Percentiles rank a stretch among this genome's conserved stretches.
phyloP scores from a whole-genome alignment of 106 monocot genomes.

The Narthecium ossifragum region DNA sequence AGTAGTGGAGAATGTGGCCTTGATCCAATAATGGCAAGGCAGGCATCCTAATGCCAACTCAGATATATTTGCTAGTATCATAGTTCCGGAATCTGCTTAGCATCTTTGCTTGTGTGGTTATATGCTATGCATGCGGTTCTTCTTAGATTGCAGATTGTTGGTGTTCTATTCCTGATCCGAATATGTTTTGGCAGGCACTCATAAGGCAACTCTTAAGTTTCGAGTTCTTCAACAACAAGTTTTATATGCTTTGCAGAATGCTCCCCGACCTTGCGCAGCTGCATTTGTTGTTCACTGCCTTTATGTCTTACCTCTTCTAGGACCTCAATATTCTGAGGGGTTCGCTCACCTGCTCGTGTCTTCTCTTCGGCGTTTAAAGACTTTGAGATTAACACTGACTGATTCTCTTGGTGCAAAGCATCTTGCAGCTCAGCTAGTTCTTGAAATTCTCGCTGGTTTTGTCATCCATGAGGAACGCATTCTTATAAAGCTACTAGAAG shows the following conservation, averaged over 20 bases:
- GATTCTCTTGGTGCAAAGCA: slow-evolving; percentile 55
- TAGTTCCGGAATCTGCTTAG: too few relatives aligned
- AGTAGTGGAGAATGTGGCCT: too few relatives aligned
- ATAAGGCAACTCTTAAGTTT: slow-evolving; percentile 81
- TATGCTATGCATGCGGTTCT: too few relatives aligned
- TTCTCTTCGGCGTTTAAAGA: slow-evolving; percentile 53
- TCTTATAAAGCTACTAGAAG: slow-evolving; percentile 67
- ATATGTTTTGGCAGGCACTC: slow-evolving; percentile 38
- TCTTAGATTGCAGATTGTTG: not conserved
- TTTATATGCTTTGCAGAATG: slow-evolving; percentile 41
- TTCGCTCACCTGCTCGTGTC: slow-evolving; percentile 87
- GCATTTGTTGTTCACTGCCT: slow-evolving; percentile 74
- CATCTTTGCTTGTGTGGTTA: too few relatives aligned
- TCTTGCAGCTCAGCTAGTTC: slow-evolving; percentile 46
- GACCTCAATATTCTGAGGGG: slow-evolving; percentile 72
- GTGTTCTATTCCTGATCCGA: slow-evolving; percentile 1
- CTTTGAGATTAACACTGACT: slow-evolving; percentile 11
- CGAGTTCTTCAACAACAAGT: slow-evolving; percentile 70
- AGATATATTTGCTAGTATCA: too few relatives aligned
- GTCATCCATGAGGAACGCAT: slow-evolving; percentile 78
- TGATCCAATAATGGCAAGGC: too few relatives aligned
- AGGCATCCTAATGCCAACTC: too few relatives aligned
- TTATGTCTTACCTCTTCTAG: slow-evolving; percentile 72
- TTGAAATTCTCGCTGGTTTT: slow-evolving; percentile 50
- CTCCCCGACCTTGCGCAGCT: slow-evolving; percentile 60